Conservation (phyloP, 495 filamentous ascomycete species). For the Zalerion maritima region DNA sequence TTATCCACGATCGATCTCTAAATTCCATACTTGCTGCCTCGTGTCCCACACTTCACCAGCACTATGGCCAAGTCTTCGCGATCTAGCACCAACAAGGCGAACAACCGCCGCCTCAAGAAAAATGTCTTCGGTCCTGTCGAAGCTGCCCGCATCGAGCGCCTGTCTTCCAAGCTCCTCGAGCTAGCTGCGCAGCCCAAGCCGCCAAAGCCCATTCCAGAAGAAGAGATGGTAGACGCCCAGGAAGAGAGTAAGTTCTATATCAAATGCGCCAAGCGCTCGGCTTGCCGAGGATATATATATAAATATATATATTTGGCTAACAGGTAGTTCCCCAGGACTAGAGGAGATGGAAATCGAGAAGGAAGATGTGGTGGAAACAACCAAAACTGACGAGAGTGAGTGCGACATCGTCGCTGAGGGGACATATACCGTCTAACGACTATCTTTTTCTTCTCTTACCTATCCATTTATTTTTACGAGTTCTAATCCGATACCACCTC, state of each 20-base stretch:
- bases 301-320: too few relatives aligned
- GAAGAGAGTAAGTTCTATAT: not conserved
- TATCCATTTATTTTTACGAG: too few relatives aligned
- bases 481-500: too few relatives aligned
- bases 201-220: conserved; percentile 13
- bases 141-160: conserved; percentile 55
- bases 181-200: conserved; percentile 53
- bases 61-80: conserved; percentile 75
- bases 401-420: conserved; percentile 10
- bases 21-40: not conserved
- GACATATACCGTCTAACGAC: too few relatives aligned
- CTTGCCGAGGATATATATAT: too few relatives aligned
- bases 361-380: not conserved
- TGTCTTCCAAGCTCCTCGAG: conserved; percentile 67
- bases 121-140: conserved; percentile 70
- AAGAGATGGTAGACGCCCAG: conserved; percentile 1
- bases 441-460: too few relatives aligned
- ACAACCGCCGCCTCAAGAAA: conserved; percentile 58
- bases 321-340: too few relatives aligned
- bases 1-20: too few relatives aligned
- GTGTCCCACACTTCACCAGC: conserved; percentile 3
- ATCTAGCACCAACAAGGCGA: conserved; percentile 59
- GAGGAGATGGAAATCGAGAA: too few relatives aligned
- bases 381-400: conserved; percentile 19
- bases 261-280: too few relatives aligned